Percentiles rank a stretch among this genome's conserved stretches.
phyloP scores from a whole-genome alignment of 2,329 filamentous ascomycete genomes.

The Lecanicillium sp. region DNA sequence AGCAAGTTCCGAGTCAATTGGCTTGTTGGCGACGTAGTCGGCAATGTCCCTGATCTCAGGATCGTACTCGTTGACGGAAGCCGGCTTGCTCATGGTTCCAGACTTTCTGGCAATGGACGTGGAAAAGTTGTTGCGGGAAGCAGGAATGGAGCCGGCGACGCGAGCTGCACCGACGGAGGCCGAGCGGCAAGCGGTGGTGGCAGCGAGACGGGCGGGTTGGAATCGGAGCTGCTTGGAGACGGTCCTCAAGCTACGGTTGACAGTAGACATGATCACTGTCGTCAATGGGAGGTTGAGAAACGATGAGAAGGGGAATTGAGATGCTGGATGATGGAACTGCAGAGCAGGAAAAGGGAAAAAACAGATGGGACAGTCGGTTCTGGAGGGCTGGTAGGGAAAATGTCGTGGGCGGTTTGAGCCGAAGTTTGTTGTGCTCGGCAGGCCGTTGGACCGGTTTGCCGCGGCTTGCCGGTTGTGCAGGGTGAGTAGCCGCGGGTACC shows the following conservation, averaged over 20 bases:
- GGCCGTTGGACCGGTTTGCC: too few species aligned
- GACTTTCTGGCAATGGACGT: conserved; percentile 39
- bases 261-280: conserved; percentile 39
- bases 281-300: too few species aligned
- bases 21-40: conserved; percentile 85
- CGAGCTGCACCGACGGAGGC: conserved; percentile 21
- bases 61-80: conserved; percentile 61
- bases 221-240: conserved; percentile 46
- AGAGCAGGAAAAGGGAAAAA: too few species aligned
- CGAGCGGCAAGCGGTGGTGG: conserved; percentile 24
- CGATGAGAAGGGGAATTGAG: too few species aligned
- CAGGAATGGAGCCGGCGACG: conserved; percentile 23
- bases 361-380: too few species aligned
- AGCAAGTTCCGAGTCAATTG: conserved; percentile 84
- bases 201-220: conserved; percentile 29
- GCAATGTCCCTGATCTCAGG: conserved; percentile 94
- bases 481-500: too few species aligned
- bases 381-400: too few species aligned
- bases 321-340: too few species aligned
- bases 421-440: too few species aligned
- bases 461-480: too few species aligned
- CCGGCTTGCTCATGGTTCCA: conserved; percentile 41
- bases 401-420: too few species aligned
- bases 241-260: conserved; percentile 45
- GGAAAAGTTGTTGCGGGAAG: conserved; percentile 35